A percentile compares a stretch with the other conserved stretches of the same genome.
Conservation (phyloP, 2,329 filamentous ascomycete species). For the Podosphaera fusca region DNA sequence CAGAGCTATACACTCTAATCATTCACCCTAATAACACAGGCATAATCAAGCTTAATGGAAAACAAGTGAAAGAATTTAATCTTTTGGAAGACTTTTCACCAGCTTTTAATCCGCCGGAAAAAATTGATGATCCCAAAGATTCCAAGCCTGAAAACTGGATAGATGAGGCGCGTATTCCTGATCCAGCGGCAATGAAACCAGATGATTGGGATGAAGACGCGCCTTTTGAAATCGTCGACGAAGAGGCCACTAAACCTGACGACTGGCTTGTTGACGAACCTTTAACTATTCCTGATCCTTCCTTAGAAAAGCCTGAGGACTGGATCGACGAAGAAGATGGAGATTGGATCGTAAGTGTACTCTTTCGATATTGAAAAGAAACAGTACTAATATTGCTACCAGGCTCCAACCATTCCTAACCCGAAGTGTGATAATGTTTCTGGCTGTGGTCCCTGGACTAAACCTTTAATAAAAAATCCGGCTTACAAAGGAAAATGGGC, state of each 20-base stretch:
- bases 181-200: slow-evolving; percentile 86
- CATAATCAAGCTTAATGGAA: slow-evolving; percentile 76
- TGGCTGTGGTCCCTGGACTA: slow-evolving; percentile 82
- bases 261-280: slow-evolving; percentile 93
- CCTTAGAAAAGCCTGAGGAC: slow-evolving; percentile 92
- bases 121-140: slow-evolving; percentile 90
- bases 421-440: slow-evolving; percentile 85
- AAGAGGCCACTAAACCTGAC: slow-evolving; percentile 72
- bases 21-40: slow-evolving; percentile 94
- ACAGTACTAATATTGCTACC: neutral
- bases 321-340: slow-evolving; percentile 99
- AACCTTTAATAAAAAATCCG: slow-evolving; percentile 72
- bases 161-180: slow-evolving; percentile 72
- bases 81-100: slow-evolving; percentile 87
- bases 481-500: slow-evolving; percentile 98
- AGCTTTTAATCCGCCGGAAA: slow-evolving; percentile 76
- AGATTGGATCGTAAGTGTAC: slow-evolving; percentile 47
- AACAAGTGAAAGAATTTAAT: slow-evolving; percentile 67
- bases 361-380: neutral
- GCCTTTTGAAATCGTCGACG: slow-evolving; percentile 84
- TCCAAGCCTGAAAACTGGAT: slow-evolving; percentile 91
- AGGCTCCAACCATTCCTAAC: slow-evolving; percentile 65
- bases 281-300: slow-evolving; percentile 63
- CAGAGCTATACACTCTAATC: slow-evolving; percentile 87
- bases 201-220: slow-evolving; percentile 99